A percentile compares a stretch with the other conserved stretches of the same genome.
Evolutionary conservation across 2,329 filamentous ascomycete species (phyloP).

Genomic region (Zopfia rhizophila): DNA sequence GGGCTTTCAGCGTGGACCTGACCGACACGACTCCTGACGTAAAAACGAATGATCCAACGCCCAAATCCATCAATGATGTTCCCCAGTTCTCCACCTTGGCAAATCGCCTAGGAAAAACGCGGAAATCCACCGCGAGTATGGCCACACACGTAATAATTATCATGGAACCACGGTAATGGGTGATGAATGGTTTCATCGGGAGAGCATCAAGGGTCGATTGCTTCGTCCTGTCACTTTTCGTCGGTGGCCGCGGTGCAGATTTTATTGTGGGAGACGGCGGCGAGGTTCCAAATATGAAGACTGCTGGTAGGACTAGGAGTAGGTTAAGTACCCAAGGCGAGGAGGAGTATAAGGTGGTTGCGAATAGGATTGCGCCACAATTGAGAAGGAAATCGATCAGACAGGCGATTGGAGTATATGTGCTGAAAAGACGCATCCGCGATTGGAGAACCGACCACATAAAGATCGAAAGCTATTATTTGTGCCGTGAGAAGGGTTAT

Average conservation of each 20-base stretch:
- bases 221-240: conserved; percentile 27
- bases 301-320: conserved; percentile 77
- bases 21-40: conserved; percentile 91
- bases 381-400: conserved; percentile 89
- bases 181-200: conserved; percentile 90
- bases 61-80: conserved; percentile 98
- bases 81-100: conserved; percentile 99
- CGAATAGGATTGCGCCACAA: conserved; percentile 81
- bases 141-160: conserved; percentile 88
- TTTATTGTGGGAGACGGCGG: conserved; percentile 25
- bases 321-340: conserved; percentile 78
- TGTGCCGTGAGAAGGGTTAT: conserved; percentile 37
- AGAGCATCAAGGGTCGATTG: conserved; percentile 61
- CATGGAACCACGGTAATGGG: conserved; percentile 90
- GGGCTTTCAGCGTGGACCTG: conserved; percentile 78
- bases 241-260: conserved; percentile 31
- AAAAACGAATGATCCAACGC: conserved; percentile 97
- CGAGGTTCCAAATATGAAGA: conserved; percentile 66
- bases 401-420: conserved; percentile 74
- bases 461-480: conserved; percentile 75
- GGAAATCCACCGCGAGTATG: conserved; percentile 97
- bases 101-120: conserved; percentile 90
- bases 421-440: conserved; percentile 83
- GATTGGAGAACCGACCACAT: conserved; percentile 91
- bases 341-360: conserved; percentile 84